These are phyloP conservation scores for Lactuca saligna DNA, from an alignment of 129 eudicot genomes.

Conservation along the genomic window DNA sequence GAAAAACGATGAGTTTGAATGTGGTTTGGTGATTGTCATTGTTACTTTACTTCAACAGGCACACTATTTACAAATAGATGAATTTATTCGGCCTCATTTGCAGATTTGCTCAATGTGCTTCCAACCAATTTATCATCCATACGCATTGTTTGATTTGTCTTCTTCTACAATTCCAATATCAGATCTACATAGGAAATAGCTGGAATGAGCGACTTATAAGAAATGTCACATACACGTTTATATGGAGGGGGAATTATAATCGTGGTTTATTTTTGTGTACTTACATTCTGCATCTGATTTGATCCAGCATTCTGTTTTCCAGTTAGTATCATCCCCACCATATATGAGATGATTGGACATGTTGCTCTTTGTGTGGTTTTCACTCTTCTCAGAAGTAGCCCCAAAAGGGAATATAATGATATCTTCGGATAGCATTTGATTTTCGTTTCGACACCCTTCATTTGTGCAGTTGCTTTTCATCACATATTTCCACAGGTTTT, in stretches of 20 bases:
- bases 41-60: neutral
- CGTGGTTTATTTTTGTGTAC: conserved; percentile 18
- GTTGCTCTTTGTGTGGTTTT: conserved; percentile 35
- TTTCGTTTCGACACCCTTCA: conserved; percentile 28
- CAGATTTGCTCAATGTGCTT: neutral
- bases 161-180: conserved; percentile 10
- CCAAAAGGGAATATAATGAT: conserved; percentile 36
- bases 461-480: conserved; percentile 15
- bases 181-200: neutral
- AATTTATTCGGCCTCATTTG: neutral
- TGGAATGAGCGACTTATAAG: neutral
- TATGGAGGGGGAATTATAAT: neutral
- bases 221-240: neutral
- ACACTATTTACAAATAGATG: neutral
- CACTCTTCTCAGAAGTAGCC: conserved; percentile 23
- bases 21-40: neutral
- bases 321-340: conserved; percentile 34
- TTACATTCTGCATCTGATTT: conserved; percentile 85
- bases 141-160: neutral
- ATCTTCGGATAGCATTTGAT: conserved; percentile 35
- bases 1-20: neutral
- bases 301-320: conserved; percentile 63
- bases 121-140: neutral
- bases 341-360: conserved; percentile 21
- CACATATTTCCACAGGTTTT: conserved; percentile 23